These are phyloP conservation scores for Echinochloa phyllopogon DNA, from an alignment of 176 grass and related monocot species.

Conservation along the genomic window DNA sequence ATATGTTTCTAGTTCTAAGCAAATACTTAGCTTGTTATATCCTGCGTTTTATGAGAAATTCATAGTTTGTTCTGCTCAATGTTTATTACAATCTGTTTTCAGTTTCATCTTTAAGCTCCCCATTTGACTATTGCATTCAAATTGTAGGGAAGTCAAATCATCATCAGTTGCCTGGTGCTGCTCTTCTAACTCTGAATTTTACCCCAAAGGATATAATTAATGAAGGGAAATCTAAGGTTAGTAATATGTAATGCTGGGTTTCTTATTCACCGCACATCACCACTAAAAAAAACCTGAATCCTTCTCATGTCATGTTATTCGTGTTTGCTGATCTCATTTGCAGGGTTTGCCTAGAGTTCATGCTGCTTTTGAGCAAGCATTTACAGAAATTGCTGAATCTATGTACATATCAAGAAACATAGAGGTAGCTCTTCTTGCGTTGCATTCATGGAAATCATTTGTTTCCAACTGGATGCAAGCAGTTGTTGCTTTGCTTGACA, in stretches of 20 bases:
- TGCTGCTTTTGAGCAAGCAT: conserved; percentile 80
- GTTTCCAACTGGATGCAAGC: conserved; percentile 76
- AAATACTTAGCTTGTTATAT: conserved; percentile 18
- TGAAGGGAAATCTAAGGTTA: conserved; percentile 68
- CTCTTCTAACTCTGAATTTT: conserved; percentile 70
- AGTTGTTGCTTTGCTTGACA: conserved; percentile 52
- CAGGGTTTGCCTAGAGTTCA: conserved; percentile 82
- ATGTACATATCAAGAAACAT: conserved; percentile 87
- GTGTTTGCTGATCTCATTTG: conserved; percentile 40
- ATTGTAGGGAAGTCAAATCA: conserved; percentile 51
- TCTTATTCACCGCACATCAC: background rate
- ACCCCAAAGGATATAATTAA: conserved; percentile 63
- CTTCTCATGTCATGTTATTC: conserved; percentile 29
- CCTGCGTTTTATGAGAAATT: background rate
- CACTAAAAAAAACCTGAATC: conserved; percentile 6
- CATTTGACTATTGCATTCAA: background rate
- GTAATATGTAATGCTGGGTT: background rate
- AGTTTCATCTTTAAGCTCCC: conserved; percentile 17
- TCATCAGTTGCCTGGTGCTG: conserved; percentile 75
- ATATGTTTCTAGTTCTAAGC: conserved; percentile 22
- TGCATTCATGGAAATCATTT: conserved; percentile 97
- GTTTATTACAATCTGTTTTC: conserved; percentile 18
- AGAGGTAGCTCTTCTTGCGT: conserved; percentile 70
- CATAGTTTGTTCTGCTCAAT: conserved; percentile 33
- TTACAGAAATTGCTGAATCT: conserved; percentile 79